These are phyloP conservation scores for Quercus tomentella DNA, from an alignment of 331 rosid species.

Conservation along the genomic window DNA sequence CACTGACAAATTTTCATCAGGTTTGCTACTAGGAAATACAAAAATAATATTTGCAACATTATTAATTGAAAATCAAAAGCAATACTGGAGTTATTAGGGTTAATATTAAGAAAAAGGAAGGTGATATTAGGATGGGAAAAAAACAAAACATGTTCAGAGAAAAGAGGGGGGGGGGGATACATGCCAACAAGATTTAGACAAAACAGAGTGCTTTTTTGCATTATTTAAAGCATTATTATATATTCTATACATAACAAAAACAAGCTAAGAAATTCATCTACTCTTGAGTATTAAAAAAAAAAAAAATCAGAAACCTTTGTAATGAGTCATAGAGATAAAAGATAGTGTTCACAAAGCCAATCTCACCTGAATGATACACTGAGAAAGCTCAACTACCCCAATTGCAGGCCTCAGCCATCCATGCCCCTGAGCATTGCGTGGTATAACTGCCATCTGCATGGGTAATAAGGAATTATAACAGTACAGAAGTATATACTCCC, in stretches of 20 bases:
- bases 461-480: conserved; percentile 23
- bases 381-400: conserved; percentile 96
- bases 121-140: not conserved
- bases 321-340: not conserved
- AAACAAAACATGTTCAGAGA: not conserved
- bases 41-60: not conserved
- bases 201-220: not conserved
- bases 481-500: not conserved
- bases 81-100: not conserved
- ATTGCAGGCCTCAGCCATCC: conserved; percentile 99
- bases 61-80: too few relatives aligned
- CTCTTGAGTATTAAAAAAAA: not conserved
- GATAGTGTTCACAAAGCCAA: not conserved
- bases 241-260: not conserved
- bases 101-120: not conserved
- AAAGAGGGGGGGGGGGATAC: not conserved
- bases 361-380: conserved; percentile 89
- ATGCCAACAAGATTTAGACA: not conserved
- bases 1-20: not conserved
- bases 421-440: conserved; percentile 92
- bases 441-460: conserved; percentile 90
- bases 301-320: not conserved
- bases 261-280: not conserved
- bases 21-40: not conserved
- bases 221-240: not conserved